Percentiles rank a stretch among this genome's conserved stretches.
These are phyloP conservation scores for Chlorella sp. DNA, from an alignment of 139 green algal genomes.

Conservation along the genomic window DNA sequence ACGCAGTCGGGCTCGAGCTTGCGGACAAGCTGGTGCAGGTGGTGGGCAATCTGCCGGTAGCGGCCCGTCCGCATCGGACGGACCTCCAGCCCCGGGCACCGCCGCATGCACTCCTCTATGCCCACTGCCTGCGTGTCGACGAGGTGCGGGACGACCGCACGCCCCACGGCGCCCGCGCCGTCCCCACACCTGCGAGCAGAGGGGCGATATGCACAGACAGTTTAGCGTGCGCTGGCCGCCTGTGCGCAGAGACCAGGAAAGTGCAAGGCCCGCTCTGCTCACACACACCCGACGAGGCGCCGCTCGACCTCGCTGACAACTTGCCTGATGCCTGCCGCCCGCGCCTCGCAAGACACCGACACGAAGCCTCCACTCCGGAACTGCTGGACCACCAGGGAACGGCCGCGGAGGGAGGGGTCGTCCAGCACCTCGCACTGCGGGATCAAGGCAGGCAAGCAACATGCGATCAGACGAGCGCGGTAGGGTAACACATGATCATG, in stretches of 20 bases:
- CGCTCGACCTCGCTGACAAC: too few species aligned
- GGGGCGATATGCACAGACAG: too few species aligned
- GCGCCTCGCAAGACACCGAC: constrained; percentile 64
- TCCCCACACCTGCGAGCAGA: constrained; percentile 66
- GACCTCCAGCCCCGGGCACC: constrained; percentile 57
- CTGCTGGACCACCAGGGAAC: constrained; percentile 63
- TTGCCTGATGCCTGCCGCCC: constrained; percentile 59
- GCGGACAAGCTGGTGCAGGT: constrained; percentile 47
- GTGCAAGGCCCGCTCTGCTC: too few species aligned
- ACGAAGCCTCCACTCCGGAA: constrained; percentile 75
- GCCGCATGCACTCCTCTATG: constrained; percentile 41
- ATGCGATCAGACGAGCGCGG: background rate
- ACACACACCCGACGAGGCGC: too few species aligned
- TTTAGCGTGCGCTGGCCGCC: too few species aligned
- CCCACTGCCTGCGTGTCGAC: constrained; percentile 39
- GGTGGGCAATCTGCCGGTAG: constrained; percentile 50
- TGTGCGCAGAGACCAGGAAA: too few species aligned
- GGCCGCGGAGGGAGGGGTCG: constrained; percentile 44
- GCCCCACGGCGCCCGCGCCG: constrained; percentile 54
- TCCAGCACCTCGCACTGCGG: constrained; percentile 63
- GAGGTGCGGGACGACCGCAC: constrained; percentile 42
- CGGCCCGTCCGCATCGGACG: constrained; percentile 63
- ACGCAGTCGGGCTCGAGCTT: constrained; percentile 31
- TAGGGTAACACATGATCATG: background rate
- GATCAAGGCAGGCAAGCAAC: background rate